phyloP scores from a whole-genome alignment of 257 asterid species.

The Leptodermis oblonga region DNA sequence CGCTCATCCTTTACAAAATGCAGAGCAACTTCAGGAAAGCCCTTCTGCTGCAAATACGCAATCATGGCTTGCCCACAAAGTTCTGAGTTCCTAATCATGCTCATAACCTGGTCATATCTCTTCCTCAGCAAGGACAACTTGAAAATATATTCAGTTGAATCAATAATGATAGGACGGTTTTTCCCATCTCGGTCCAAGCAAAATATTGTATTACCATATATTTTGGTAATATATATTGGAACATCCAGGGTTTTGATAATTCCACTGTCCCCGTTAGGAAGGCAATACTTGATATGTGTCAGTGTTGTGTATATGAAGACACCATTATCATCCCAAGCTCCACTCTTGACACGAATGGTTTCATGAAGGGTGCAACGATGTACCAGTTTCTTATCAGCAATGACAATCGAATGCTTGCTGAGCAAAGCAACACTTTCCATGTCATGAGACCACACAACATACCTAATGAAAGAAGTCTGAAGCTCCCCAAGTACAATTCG shows the following conservation, averaged over 20 bases:
- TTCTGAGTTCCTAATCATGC: conserved; percentile 87
- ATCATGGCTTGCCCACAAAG: conserved; percentile 99
- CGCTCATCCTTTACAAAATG: conserved; percentile 96
- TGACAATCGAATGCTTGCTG: conserved; percentile 94
- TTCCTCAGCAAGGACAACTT: conserved; percentile 71
- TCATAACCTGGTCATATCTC: conserved; percentile 92
- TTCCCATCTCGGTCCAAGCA: conserved; percentile 98
- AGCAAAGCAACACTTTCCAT: conserved; percentile 93
- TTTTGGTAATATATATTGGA: conserved; percentile 85
- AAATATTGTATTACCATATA: conserved; percentile 78
- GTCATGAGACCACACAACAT: conserved; percentile 92
- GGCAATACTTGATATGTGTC: conserved; percentile 94
- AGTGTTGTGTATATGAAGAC: conserved; percentile 88
- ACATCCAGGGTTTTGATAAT: conserved; percentile 88
- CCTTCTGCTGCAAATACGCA: conserved; percentile 97
- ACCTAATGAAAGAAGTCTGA: conserved; percentile 76
- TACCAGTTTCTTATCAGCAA: conserved; percentile 85
- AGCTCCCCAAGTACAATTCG: conserved; percentile 78
- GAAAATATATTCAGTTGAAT: conserved; percentile 83
- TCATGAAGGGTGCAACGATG: conserved; percentile 98
- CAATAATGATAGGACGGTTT: conserved; percentile 82
- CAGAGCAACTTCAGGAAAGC: conserved; percentile 97
- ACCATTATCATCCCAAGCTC: conserved; percentile 99
- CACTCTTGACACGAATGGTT: conserved; percentile 98
- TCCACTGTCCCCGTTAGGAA: conserved; percentile 97